Percentiles rank a stretch among this genome's conserved stretches.
These are phyloP conservation scores for Polyporus arcularius DNA, from an alignment of 768 basidiomycete genomes.

Conservation along the genomic window DNA sequence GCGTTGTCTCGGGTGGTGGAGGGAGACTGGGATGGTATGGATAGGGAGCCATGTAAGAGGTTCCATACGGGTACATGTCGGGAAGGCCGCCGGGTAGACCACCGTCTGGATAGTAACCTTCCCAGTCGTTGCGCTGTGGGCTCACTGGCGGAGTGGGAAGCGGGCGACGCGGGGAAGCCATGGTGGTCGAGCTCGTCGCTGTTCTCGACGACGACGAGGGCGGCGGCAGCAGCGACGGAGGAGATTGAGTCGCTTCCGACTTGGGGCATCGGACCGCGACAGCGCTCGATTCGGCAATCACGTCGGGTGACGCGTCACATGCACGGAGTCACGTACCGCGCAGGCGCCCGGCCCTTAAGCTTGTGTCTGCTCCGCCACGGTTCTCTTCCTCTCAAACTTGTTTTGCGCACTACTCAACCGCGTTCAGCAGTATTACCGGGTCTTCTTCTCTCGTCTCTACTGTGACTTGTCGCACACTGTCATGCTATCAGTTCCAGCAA, in stretches of 20 bases:
- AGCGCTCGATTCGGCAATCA: conserved; percentile 16
- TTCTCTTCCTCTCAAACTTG: neutral
- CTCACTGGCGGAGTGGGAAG: conserved; percentile 33
- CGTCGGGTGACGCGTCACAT: conserved; percentile 10
- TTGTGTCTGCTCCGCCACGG: neutral
- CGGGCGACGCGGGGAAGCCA: conserved; percentile 31
- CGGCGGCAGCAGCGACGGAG: conserved; percentile 4
- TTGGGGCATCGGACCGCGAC: conserved; percentile 17
- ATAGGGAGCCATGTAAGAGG: conserved; percentile 34
- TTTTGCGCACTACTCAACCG: neutral
- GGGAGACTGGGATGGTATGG: conserved; percentile 34
- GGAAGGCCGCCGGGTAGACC: conserved; percentile 14
- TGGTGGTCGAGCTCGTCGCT: conserved; percentile 19
- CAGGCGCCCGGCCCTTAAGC: neutral
- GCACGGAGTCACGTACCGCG: conserved; percentile 3
- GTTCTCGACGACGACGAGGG: conserved; percentile 3
- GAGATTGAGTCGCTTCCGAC: conserved; percentile 8
- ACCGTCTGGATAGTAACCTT: conserved; percentile 8
- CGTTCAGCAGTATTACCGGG: neutral
- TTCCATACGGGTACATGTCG: conserved; percentile 25
- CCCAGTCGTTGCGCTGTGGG: conserved; percentile 9
- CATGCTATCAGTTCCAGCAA: neutral
- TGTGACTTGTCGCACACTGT: neutral
- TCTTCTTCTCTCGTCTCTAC: neutral
- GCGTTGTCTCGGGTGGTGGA: neutral